These are phyloP conservation scores for Saccharomyces mikatae DNA, from an alignment of 805 yeast species.

Conservation along the genomic window DNA sequence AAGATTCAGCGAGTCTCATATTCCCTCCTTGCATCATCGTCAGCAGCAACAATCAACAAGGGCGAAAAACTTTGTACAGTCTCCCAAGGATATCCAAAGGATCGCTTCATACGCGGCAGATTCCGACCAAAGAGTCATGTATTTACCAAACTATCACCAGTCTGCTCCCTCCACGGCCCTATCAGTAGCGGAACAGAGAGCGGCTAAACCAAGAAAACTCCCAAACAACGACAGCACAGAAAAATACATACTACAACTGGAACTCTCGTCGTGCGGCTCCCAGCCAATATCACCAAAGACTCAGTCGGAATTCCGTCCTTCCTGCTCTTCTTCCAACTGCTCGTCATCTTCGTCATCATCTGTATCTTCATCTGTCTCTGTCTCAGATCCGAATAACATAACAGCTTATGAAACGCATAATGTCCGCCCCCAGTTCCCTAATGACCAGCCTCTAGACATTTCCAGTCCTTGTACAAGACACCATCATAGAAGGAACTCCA, in stretches of 20 bases:
- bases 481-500: slow-evolving; percentile 28
- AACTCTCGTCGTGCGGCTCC: background rate
- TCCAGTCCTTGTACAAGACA: slow-evolving; percentile 22
- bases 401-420: background rate
- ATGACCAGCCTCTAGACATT: background rate
- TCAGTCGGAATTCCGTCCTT: background rate
- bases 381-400: background rate
- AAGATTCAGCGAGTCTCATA: slow-evolving; percentile 5
- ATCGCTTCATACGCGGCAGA: slow-evolving; percentile 8
- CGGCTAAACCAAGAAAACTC: background rate
- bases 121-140: slow-evolving; percentile 1
- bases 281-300: background rate
- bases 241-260: background rate
- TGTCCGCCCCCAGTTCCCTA: background rate
- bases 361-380: background rate
- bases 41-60: background rate
- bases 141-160: slow-evolving; percentile 14
- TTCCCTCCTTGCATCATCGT: background rate
- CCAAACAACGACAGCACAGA: background rate
- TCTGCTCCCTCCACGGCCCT: slow-evolving; percentile 9
- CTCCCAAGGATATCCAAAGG: slow-evolving; percentile 1
- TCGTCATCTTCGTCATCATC: background rate
- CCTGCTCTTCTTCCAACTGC: background rate
- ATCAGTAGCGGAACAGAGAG: background rate
- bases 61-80: background rate